Evolutionary conservation across 257 asterid species (phyloP), one percentile per base, ranked within the genome.

Genomic region (Nicotiana tomentosiformis): DNA sequence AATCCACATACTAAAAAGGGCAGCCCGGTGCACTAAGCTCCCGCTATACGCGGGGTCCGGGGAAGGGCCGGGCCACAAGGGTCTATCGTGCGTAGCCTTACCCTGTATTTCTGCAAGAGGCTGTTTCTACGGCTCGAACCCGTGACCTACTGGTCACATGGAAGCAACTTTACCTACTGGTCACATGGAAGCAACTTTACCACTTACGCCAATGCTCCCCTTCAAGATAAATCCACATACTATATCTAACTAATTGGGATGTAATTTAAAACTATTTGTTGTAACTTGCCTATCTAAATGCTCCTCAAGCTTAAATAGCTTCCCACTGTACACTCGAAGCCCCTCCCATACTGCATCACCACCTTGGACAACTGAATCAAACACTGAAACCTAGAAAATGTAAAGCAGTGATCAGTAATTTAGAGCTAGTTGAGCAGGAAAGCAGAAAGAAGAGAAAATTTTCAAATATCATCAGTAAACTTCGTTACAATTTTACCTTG

Each of bases 261-360:
- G 35, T 43, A 46, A 74, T 49, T 16, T 33, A 77, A 51, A 4
- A 51, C 55, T 76, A 76, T 17, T 64, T 85, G 84, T 51, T 84
- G 79, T 66, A 30, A 83, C 87, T 82, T 68, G 91, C 98, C 98
- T 90, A 86, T 93, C 97, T 58, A 95, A 88, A 88, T 93, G 98
- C 86, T 95, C 98, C 88, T 93, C 98, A 76, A 95, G 91, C 88
- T 95, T 95, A 77, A 95, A 95, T 83, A 93, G 74, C 89, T 92
- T 95, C 82, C 96, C 95, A 4, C 83, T 67, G 72, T 95, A 95
- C 77, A 95, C 86, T 69, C 97, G 93, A 83, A 95, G 98, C 55
- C 98, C 98, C 85, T 95, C 98, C 98, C 98, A 93, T 84, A 90
- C 98, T 86, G 91, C 97, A 89, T 95, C 98, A 82, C 98, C 98